Conservation (phyloP, 2,329 filamentous ascomycete species). For the Colletotrichum endophyticum region DNA sequence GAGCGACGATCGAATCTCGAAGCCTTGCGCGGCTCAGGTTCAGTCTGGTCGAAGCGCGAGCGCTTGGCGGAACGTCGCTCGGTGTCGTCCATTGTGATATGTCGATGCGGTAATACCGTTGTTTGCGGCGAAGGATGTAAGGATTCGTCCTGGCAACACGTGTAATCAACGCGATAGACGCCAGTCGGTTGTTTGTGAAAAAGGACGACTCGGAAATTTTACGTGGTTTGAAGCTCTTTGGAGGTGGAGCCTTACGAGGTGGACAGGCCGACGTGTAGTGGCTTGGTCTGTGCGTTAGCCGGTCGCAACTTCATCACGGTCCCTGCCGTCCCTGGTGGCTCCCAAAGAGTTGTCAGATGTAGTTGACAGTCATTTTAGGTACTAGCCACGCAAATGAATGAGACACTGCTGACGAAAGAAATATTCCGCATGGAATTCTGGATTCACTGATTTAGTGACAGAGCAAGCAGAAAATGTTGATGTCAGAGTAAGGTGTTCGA, state of each 20-base stretch:
- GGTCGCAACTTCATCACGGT: neutral
- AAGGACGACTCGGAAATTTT: conserved; percentile 7
- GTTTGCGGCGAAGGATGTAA: neutral
- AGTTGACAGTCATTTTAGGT: neutral
- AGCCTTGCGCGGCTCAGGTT: conserved; percentile 75
- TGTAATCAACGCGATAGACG: neutral
- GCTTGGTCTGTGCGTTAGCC: conserved; percentile 8
- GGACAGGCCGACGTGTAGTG: neutral
- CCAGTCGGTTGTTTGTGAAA: neutral
- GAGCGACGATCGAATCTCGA: conserved; percentile 94
- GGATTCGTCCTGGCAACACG: neutral
- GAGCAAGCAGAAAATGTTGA: neutral
- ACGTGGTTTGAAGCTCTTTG: conserved; percentile 16
- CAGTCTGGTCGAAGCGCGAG: conserved; percentile 93
- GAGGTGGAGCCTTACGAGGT: conserved; percentile 13
- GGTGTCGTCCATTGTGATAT: conserved; percentile 69
- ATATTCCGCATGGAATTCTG: neutral
- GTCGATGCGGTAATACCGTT: neutral
- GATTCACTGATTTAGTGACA: neutral
- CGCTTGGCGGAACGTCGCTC: conserved; percentile 78
- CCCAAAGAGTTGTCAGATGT: neutral
- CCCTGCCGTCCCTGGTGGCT: neutral
- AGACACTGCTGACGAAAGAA: neutral
- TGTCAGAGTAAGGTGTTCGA: neutral
- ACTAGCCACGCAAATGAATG: neutral